Evolutionary conservation across 805 yeast species (phyloP).

Genomic region (Starmerella bombicola): DNA sequence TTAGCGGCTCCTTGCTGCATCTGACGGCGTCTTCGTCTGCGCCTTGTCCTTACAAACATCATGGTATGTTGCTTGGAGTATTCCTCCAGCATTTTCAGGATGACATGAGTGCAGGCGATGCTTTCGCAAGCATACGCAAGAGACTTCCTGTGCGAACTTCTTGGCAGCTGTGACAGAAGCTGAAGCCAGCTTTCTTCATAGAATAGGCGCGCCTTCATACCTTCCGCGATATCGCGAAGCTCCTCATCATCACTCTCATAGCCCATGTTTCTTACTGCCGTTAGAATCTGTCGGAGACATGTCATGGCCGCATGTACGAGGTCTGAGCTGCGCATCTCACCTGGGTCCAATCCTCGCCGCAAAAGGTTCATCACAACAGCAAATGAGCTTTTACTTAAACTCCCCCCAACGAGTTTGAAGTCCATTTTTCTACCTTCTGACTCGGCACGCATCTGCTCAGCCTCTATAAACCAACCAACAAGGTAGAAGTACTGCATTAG

Average conservation of each 20-base stretch:
- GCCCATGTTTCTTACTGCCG: conserved; percentile 34
- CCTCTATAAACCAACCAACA: conserved; percentile 64
- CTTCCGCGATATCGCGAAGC: conserved; percentile 42
- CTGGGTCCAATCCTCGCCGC: conserved; percentile 27
- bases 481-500: conserved; percentile 43
- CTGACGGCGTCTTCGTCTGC: conserved; percentile 30
- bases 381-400: conserved; percentile 50
- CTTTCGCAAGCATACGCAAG: conserved; percentile 47
- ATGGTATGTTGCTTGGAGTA: conserved; percentile 46
- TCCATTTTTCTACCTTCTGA: conserved; percentile 23
- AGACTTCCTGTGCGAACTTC: conserved; percentile 50
- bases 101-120: conserved; percentile 51
- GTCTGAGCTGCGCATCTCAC: conserved; percentile 36
- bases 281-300: conserved; percentile 51
- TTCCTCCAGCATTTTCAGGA: conserved; percentile 55
- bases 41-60: conserved; percentile 39
- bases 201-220: conserved; percentile 56
- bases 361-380: conserved; percentile 39
- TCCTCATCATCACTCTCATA: conserved; percentile 32
- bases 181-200: conserved; percentile 49
- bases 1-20: conserved; percentile 6
- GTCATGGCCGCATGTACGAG: conserved; percentile 59
- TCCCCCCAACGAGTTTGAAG: conserved; percentile 30
- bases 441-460: conserved; percentile 36
- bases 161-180: conserved; percentile 46